Conservation (phyloP, 176 grass and related monocot species). For the Paspalum notatum region DNA sequence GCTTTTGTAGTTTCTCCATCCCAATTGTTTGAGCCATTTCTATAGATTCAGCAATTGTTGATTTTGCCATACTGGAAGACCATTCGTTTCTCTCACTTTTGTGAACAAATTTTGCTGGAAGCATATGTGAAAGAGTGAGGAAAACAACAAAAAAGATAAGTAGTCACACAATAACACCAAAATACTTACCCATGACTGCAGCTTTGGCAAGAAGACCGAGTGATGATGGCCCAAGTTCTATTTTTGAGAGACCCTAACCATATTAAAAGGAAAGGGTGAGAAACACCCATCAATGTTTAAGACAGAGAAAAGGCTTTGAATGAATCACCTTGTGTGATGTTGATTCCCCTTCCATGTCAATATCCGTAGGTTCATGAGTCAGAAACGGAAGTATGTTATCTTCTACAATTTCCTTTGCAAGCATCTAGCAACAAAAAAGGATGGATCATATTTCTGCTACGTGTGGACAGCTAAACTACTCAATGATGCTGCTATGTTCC, state of each 20-base stretch:
- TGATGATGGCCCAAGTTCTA: constrained; percentile 71
- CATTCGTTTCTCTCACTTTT: constrained; percentile 72
- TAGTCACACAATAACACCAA: not conserved
- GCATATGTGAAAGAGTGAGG: constrained; percentile 42
- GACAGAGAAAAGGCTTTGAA: not conserved
- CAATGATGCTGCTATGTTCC: constrained; percentile 3
- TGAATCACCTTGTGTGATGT: constrained; percentile 66
- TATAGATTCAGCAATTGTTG: constrained; percentile 72
- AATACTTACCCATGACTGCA: constrained; percentile 73
- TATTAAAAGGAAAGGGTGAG: constrained; percentile 28
- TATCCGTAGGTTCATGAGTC: constrained; percentile 59
- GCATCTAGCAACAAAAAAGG: constrained; percentile 66
- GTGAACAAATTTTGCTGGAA: constrained; percentile 85
- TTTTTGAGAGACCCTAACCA: constrained; percentile 77
- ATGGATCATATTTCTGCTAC: constrained; percentile 21
- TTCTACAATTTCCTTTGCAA: constrained; percentile 90
- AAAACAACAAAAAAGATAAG: constrained; percentile 23
- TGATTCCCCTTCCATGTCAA: constrained; percentile 61
- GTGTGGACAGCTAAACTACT: not conserved
- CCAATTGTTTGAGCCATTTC: constrained; percentile 71
- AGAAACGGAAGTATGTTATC: constrained; percentile 89
- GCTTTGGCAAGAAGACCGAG: constrained; percentile 80
- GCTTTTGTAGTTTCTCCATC: constrained; percentile 73
- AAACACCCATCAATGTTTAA: constrained; percentile 19
- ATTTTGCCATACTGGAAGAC: constrained; percentile 67